A percentile compares a stretch with the other conserved stretches of the same genome.
Conservation (phyloP, 106 monocot species). For the Iris macrosiphon region DNA sequence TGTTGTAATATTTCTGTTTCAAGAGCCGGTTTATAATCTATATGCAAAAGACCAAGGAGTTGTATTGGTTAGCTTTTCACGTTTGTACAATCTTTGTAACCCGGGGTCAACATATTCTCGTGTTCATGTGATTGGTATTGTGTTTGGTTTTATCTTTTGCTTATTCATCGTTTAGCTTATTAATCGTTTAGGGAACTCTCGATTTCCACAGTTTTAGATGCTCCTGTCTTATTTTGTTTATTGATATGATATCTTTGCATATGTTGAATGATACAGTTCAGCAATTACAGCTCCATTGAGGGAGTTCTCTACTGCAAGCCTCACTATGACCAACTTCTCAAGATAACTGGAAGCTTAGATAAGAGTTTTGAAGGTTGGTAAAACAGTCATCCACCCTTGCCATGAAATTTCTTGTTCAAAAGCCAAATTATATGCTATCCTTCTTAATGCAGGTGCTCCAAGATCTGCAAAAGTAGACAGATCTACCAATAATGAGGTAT, state of each 20-base stretch:
- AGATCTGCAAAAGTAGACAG: constrained; percentile 29
- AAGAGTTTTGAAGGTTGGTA: constrained; percentile 66
- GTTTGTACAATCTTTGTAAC: too few species aligned
- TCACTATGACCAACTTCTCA: constrained; percentile 77
- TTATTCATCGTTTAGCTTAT: too few species aligned
- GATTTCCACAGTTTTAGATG: too few species aligned
- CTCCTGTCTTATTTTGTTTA: background rate
- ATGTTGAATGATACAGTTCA: constrained; percentile 36
- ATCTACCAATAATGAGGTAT: constrained; percentile 34
- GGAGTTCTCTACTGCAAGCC: constrained; percentile 73
- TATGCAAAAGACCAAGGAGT: too few species aligned
- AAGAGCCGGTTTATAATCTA: too few species aligned
- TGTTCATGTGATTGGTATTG: too few species aligned
- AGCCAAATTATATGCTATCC: background rate
- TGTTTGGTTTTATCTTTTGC: too few species aligned
- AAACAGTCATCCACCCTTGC: background rate
- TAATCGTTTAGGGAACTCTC: too few species aligned
- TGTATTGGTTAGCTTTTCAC: too few species aligned
- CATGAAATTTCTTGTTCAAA: background rate
- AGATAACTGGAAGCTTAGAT: constrained; percentile 63
- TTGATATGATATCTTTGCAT: background rate
- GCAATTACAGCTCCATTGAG: constrained; percentile 67
- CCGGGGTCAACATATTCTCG: too few species aligned
- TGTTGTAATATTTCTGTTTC: too few species aligned
- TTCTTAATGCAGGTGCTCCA: constrained; percentile 20